Conservation (phyloP, 148 eudicot genomes). For the Linanthus parryae region DNA sequence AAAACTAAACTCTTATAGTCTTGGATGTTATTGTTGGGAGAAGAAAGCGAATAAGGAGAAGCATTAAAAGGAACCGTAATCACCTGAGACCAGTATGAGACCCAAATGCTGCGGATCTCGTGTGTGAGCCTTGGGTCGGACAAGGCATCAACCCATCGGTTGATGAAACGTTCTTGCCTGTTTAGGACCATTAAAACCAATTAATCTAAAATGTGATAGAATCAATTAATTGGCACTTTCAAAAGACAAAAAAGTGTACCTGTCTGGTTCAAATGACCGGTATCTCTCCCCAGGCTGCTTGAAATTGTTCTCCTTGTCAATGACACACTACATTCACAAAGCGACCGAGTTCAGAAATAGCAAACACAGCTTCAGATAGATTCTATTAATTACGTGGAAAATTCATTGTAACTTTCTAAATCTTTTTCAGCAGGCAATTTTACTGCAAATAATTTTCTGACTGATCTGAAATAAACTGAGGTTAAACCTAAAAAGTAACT, state of each 20-base stretch:
- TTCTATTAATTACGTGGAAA: too few relatives aligned
- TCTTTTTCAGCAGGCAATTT: too few relatives aligned
- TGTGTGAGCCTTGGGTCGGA: slow-evolving; percentile 32
- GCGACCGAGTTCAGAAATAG: not conserved
- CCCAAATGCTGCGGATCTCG: slow-evolving; percentile 66
- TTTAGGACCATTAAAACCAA: too few relatives aligned
- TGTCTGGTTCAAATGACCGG: slow-evolving; percentile 69
- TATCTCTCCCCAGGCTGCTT: slow-evolving; percentile 91
- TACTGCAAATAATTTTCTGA: too few relatives aligned
- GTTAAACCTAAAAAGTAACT: too few relatives aligned
- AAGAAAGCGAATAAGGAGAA: not conserved
- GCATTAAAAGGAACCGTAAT: too few relatives aligned
- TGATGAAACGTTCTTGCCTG: slow-evolving; percentile 28
- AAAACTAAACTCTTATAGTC: too few relatives aligned
- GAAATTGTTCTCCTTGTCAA: slow-evolving; percentile 80
- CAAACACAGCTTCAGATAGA: too few relatives aligned
- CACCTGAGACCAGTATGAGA: slow-evolving; percentile 90
- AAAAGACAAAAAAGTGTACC: slow-evolving; percentile 25
- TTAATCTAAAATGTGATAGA: not conserved
- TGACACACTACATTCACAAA: slow-evolving; percentile 37
- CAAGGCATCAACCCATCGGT: slow-evolving; percentile 22
- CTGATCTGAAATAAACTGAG: too few relatives aligned
- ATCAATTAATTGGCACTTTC: not conserved
- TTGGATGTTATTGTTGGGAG: not conserved
- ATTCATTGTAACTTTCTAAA: too few relatives aligned